Evolutionary conservation across 2,329 filamentous ascomycete genomes (phyloP).

Genomic region (Dothideomycetes sp.): DNA sequence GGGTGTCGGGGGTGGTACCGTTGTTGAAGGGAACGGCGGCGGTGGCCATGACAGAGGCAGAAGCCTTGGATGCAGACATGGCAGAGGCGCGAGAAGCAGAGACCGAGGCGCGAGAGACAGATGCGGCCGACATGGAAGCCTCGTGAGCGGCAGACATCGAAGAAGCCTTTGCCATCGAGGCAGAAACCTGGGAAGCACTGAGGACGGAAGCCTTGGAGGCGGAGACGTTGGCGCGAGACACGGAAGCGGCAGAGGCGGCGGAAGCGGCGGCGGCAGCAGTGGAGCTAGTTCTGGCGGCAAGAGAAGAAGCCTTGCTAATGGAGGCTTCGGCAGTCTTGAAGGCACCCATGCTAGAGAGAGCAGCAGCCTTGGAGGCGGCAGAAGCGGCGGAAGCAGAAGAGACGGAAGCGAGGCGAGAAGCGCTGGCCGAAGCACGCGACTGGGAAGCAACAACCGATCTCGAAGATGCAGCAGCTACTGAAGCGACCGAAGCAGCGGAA

Average conservation of each 20-base stretch:
- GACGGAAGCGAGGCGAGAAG: conserved; percentile 8
- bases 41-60: conserved; percentile 7
- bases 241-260: conserved; percentile 3
- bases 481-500: conserved; percentile 7
- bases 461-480: conserved; percentile 6
- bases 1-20: conserved; percentile 7
- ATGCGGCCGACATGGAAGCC: conserved; percentile 4
- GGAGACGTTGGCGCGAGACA: conserved; percentile 1
- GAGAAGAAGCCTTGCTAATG: conserved; percentile 1
- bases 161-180: too few species aligned
- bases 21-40: conserved; percentile 7
- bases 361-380: neutral
- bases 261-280: conserved; percentile 1
- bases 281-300: conserved; percentile 1
- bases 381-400: neutral
- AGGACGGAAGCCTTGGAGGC: neutral
- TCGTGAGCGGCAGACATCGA: neutral
- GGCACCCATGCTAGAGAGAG: neutral
- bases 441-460: conserved; percentile 4
- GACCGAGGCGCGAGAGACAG: conserved; percentile 4
- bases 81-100: conserved; percentile 5
- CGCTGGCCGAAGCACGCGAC: conserved; percentile 1
- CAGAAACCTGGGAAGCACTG: conserved; percentile 8
- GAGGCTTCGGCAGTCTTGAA: too few species aligned
- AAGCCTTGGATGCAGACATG: conserved; percentile 3